phyloP scores from a whole-genome alignment of 108 stramenopile species.

The Conticribra guillardii region DNA sequence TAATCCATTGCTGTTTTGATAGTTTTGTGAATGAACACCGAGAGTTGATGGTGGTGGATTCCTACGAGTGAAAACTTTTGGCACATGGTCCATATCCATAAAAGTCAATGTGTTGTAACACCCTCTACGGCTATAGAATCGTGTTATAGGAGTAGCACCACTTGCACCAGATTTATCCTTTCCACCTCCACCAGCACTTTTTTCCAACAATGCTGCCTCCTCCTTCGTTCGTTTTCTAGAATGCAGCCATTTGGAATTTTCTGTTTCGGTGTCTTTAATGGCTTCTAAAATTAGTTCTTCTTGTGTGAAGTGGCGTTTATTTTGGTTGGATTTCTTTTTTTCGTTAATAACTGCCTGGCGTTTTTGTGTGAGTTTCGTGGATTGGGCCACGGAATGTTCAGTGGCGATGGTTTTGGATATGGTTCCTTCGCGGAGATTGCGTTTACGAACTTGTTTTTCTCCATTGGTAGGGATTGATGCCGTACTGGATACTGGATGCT shows the following conservation, averaged over 20 bases:
- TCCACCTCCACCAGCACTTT: not conserved
- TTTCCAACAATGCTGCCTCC: slow-evolving; percentile 30
- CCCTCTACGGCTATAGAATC: slow-evolving; percentile 73
- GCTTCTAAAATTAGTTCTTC: slow-evolving; percentile 88
- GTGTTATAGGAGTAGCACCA: slow-evolving; percentile 27
- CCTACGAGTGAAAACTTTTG: slow-evolving; percentile 62
- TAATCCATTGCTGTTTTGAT: not conserved
- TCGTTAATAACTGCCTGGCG: slow-evolving; percentile 10
- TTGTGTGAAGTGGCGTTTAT: slow-evolving; percentile 63
- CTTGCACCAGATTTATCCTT: slow-evolving; percentile 12
- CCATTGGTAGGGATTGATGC: slow-evolving; percentile 8
- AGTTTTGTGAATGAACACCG: not conserved
- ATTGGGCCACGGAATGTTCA: slow-evolving; percentile 3
- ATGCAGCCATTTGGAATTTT: slow-evolving; percentile 64
- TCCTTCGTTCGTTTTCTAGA: slow-evolving; percentile 27
- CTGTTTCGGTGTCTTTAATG: slow-evolving; percentile 68
- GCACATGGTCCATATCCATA: slow-evolving; percentile 85
- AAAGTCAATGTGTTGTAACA: slow-evolving; percentile 78
- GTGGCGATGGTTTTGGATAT: slow-evolving; percentile 18
- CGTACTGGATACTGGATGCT: slow-evolving; percentile 3
- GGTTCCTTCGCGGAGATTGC: slow-evolving; percentile 30
- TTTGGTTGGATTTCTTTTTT: slow-evolving; percentile 28
- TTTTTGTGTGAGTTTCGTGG: slow-evolving; percentile 22
- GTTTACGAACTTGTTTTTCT: not conserved
- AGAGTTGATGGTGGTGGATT: not conserved